Evolutionary conservation across 208 protist genomes (phyloP), one percentile per base, ranked within the genome.

Genomic region (Acanthamoeba sp.): DNA sequence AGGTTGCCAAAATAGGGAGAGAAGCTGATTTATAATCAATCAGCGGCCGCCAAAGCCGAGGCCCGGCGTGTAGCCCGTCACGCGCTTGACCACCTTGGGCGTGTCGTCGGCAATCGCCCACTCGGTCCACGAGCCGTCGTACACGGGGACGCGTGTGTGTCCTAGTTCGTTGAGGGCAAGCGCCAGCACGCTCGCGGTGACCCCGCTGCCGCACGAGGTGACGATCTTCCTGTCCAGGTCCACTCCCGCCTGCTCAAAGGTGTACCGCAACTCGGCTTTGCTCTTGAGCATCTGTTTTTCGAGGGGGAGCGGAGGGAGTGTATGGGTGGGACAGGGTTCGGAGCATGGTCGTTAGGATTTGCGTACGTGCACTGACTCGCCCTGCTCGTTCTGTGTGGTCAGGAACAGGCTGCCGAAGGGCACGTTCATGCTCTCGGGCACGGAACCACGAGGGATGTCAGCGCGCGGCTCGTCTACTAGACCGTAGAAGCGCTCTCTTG

Each of bases 121-220:
- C 38, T 89, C 82, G 24, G 82, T 89, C 82, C 82, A 89, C 38
- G 82, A 89, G 24, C 82, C 82, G 42, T 89, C 82, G 42, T 69
- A 89, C n/a, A 89, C 82, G 40, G 50, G 29, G 7, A 50, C 82
- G 18, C 73, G 73, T 12, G 50, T 24, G 16, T 89, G 45, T 32
- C 82, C 82, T 6, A 89, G 38, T 50, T 57, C 55, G 27, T 89
- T 7, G 4, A 89, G 55, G 22, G 82, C 82, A 9, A 89, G 55
- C 5, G 82, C 82, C 9, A 89, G 27, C 27, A 89, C 82, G 32
- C 50, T 50, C 24, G 82, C 82, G 10, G 82, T 89, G 1, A 89
- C 82, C 42, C 82, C 82, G 27, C 82, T 89, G 29, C 82, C 82
- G 82, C 82, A 89, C 6, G 82, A 89, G 18, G 50, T 24, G 27